Percentiles rank a stretch among this genome's conserved stretches.
These are phyloP conservation scores for Laburnicola sp. DNA, from an alignment of 2,329 filamentous ascomycete genomes.

Conservation along the genomic window DNA sequence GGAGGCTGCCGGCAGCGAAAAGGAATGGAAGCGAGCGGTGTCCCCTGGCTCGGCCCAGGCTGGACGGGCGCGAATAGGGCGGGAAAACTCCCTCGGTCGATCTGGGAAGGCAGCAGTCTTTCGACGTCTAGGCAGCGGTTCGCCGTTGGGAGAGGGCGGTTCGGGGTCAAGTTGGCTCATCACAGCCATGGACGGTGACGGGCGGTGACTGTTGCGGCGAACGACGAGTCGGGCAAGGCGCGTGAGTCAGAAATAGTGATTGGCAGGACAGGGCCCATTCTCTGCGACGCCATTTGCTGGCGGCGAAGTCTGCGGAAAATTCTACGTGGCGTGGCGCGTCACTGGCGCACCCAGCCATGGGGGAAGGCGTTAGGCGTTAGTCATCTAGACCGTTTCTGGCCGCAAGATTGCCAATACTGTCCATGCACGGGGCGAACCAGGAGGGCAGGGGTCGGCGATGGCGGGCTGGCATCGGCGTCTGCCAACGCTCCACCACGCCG, in stretches of 20 bases:
- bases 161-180: background rate
- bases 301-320: slow-evolving; percentile 36
- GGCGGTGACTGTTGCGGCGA: slow-evolving; percentile 5
- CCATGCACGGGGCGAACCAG: slow-evolving; percentile 28
- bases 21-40: slow-evolving; percentile 26
- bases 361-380: slow-evolving; percentile 19
- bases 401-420: slow-evolving; percentile 29
- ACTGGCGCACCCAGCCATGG: slow-evolving; percentile 24
- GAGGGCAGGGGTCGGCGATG: slow-evolving; percentile 19
- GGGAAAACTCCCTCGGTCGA: slow-evolving; percentile 31
- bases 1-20: slow-evolving; percentile 37
- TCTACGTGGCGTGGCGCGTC: slow-evolving; percentile 32
- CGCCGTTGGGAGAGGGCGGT: slow-evolving; percentile 4
- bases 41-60: slow-evolving; percentile 25
- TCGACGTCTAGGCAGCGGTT: slow-evolving; percentile 13
- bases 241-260: slow-evolving; percentile 29
- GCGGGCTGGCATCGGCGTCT: background rate
- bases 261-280: slow-evolving; percentile 36
- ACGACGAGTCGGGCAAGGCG: background rate
- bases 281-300: slow-evolving; percentile 39
- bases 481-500: background rate
- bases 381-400: slow-evolving; percentile 15
- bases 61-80: slow-evolving; percentile 33
- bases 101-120: slow-evolving; percentile 20
- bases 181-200: background rate